Evolutionary conservation across 2,329 filamentous ascomycete species (phyloP).

Genomic region (Xylariaceae sp.): DNA sequence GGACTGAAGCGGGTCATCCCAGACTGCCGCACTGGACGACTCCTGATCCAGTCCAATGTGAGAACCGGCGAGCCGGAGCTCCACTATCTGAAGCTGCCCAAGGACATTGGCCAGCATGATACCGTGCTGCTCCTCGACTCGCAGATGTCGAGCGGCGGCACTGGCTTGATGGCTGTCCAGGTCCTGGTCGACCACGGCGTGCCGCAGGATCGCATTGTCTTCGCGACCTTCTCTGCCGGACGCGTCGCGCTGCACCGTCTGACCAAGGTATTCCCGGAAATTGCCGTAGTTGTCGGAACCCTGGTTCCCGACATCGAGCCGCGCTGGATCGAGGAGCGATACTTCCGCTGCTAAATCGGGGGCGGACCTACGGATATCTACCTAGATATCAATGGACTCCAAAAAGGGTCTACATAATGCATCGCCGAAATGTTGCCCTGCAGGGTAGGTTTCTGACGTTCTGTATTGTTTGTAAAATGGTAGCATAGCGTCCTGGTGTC

Average conservation of each 20-base stretch:
- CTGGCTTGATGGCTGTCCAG: constrained; percentile 86
- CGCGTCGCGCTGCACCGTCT: constrained; percentile 77
- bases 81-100: constrained; percentile 78
- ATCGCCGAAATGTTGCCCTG: background rate
- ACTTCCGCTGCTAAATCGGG: constrained; percentile 69
- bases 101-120: constrained; percentile 66
- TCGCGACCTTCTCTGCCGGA: constrained; percentile 89
- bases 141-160: constrained; percentile 89
- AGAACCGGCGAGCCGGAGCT: constrained; percentile 86
- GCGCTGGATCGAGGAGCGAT: constrained; percentile 84
- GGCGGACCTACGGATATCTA: background rate
- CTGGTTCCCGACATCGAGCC: constrained; percentile 77
- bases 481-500: constrained; percentile 11
- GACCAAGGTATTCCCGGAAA: constrained; percentile 80
- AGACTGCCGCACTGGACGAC: constrained; percentile 80
- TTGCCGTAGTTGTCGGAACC: constrained; percentile 79
- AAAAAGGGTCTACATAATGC: background rate
- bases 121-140: constrained; percentile 84
- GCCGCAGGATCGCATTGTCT: constrained; percentile 73
- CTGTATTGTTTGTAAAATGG: constrained; percentile 1
- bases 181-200: constrained; percentile 95
- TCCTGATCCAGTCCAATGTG: constrained; percentile 85
- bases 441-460: background rate
- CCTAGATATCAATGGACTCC: background rate
- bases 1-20: constrained; percentile 86